Percentiles rank a stretch among this genome's conserved stretches.
These are phyloP conservation scores for Pseudogymnoascus sp. DNA, from an alignment of 2,329 filamentous ascomycete genomes.

Conservation along the genomic window DNA sequence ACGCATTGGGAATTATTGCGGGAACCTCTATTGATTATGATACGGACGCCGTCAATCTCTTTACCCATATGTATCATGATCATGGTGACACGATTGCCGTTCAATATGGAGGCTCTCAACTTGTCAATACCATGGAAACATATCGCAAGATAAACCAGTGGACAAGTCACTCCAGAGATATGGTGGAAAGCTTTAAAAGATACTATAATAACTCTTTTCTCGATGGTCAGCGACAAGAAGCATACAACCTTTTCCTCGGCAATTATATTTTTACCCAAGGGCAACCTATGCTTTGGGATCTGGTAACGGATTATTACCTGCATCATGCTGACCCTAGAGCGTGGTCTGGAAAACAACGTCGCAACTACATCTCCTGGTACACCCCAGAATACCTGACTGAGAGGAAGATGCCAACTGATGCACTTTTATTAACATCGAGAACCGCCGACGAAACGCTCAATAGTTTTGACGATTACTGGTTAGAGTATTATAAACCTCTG, in stretches of 20 bases:
- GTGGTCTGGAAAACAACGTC: constrained; percentile 54
- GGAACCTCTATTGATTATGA: constrained; percentile 80
- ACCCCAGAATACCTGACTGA: constrained; percentile 63
- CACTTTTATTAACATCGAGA: constrained; percentile 38
- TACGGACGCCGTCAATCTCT: constrained; percentile 89
- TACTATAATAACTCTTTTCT: constrained; percentile 99
- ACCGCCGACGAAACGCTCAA: constrained; percentile 26
- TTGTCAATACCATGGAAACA: constrained; percentile 98
- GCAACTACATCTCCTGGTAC: constrained; percentile 86
- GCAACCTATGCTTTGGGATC: constrained; percentile 94
- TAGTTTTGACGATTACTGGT: constrained; percentile 88
- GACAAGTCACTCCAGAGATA: constrained; percentile 94
- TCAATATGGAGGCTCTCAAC: constrained; percentile 92
- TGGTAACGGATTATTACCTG: constrained; percentile 90
- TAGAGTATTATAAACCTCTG: constrained; percentile 88
- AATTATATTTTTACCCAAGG: constrained; percentile 86
- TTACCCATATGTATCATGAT: constrained; percentile 97
- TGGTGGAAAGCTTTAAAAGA: constrained; percentile 98
- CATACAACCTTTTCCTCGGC: constrained; percentile 93
- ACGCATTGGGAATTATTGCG: constrained; percentile 80
- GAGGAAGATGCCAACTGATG: constrained; percentile 30
- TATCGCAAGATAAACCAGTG: constrained; percentile 99
- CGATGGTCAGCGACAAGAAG: constrained; percentile 94
- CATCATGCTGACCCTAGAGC: constrained; percentile 78
- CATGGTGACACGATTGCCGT: constrained; percentile 97